Evolutionary conservation across 306 rosid species (phyloP), one percentile per base, ranked within the genome.

Genomic region (Malus fusca): DNA sequence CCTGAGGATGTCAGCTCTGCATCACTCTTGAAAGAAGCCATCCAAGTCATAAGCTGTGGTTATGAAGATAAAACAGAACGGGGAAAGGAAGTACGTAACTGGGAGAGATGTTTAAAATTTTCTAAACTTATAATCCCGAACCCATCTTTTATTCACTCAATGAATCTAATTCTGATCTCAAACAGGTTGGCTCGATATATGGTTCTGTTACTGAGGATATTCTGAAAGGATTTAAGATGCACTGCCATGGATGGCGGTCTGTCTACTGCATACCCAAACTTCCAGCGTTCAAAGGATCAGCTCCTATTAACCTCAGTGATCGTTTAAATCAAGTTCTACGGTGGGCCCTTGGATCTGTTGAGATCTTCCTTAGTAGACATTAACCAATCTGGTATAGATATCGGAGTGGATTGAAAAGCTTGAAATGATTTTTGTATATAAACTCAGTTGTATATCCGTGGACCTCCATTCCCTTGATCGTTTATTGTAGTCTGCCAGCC

Each of bases 211-310:
- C 99, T 8, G 99, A 96, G 81, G 99, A 96, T 83, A 96, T 96
- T 84, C 87, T 96, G 86, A 96, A 98, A 65, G 99, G 99, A 77
- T 96, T 96, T 77, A 96, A 96, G 86, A 96, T 96, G 99, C 99
- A 96, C 60, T 96, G 99, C 82, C 99, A 96, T 73, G 99, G 99
- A 63, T 96, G 99, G 99, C 87, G 96, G 68, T 96, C 99, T 26
- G 98, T 96, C 67, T 96, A 96, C 83, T 96, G 99, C 82, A 87
- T 96, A 69, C 99, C 99, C 18, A 89, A 87, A 77, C 82, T 82
- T 37, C 88, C 99, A 14, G 99, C 99, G 26, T 96, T 96, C 85
- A 96, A 96, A 78, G 99, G 99, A 33, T 96, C 99, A 4, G 98
- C 99, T 69, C 99, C 99, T 55, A 95, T 95, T 66, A 95, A 95